phyloP scores from a whole-genome alignment of 176 grass and related monocot species.

The Carex myosuroides region DNA sequence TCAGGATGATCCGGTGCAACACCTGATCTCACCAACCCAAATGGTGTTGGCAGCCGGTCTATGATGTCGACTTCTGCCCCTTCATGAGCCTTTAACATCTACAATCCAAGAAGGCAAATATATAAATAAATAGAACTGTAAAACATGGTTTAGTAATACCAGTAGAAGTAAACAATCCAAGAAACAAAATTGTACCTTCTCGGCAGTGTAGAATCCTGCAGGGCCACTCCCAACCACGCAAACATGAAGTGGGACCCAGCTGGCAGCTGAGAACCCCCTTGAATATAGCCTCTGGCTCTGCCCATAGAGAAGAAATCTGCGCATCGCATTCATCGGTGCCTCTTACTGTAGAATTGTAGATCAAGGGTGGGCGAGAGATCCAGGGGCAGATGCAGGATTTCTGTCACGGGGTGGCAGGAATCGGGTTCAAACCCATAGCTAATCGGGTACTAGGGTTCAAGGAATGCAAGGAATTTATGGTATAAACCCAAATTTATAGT shows the following conservation, averaged over 20 bases:
- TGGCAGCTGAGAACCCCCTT: slow-evolving; percentile 35
- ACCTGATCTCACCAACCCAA: slow-evolving; percentile 78
- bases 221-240: slow-evolving; percentile 82
- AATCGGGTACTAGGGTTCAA: no score
- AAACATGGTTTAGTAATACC: background rate
- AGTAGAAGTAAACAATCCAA: background rate
- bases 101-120: slow-evolving; percentile 5
- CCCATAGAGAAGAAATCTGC: slow-evolving; percentile 16
- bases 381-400: no score
- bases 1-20: slow-evolving; percentile 95
- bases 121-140: no score
- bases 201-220: slow-evolving; percentile 90
- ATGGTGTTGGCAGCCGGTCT: slow-evolving; percentile 72
- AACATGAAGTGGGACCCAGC: slow-evolving; percentile 44
- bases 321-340: no score
- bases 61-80: slow-evolving; percentile 60
- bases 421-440: no score
- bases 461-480: no score
- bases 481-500: no score
- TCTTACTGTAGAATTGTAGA: no score
- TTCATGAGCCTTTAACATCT: slow-evolving; percentile 79
- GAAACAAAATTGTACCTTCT: slow-evolving; percentile 36
- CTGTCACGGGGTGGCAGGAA: no score
- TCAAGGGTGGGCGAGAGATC: no score
- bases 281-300: slow-evolving; percentile 19